phyloP scores from a whole-genome alignment of 1,284 basidiomycete species.

The Cryptococcus wingfieldii region DNA sequence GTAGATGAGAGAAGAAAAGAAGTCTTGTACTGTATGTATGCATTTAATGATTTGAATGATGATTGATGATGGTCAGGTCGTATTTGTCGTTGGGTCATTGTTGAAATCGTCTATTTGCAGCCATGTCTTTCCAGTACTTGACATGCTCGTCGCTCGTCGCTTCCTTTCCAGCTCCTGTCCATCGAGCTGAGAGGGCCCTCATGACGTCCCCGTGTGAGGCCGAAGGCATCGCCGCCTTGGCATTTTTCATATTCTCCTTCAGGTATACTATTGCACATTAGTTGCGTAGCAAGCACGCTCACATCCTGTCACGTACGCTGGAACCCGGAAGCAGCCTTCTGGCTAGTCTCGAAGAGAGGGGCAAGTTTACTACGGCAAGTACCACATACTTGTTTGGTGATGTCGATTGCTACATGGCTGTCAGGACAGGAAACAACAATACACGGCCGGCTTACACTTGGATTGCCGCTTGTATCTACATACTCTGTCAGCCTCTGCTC shows the following conservation, averaged over 20 bases:
- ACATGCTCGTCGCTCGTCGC: conserved; percentile 23
- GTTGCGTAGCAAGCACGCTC: neutral
- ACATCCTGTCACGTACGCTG: conserved; percentile 27
- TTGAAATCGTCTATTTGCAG: neutral
- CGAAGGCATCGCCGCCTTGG: conserved; percentile 36
- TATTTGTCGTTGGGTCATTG: neutral
- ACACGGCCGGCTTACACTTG: conserved; percentile 26
- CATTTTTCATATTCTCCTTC: conserved; percentile 39
- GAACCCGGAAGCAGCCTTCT: conserved; percentile 27
- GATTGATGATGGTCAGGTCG: neutral
- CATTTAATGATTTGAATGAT: neutral
- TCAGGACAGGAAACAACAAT: neutral
- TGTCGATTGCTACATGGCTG: conserved; percentile 34
- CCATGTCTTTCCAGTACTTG: conserved; percentile 21
- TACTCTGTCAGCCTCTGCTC: neutral
- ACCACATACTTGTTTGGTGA: conserved; percentile 35
- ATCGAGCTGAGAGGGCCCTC: conserved; percentile 38
- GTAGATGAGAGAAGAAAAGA: neutral
- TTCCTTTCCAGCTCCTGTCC: conserved; percentile 26
- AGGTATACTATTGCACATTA: conserved; percentile 27
- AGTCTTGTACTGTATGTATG: conserved; percentile 2
- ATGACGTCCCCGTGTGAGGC: conserved; percentile 41
- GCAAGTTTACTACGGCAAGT: conserved; percentile 31
- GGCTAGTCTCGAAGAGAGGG: conserved; percentile 37
- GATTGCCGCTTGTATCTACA: conserved; percentile 39